Evolutionary conservation across 1,139 yeast genomes (phyloP), one percentile per base, ranked within the genome.

Genomic region (Blastobotrys illinoisensis): DNA sequence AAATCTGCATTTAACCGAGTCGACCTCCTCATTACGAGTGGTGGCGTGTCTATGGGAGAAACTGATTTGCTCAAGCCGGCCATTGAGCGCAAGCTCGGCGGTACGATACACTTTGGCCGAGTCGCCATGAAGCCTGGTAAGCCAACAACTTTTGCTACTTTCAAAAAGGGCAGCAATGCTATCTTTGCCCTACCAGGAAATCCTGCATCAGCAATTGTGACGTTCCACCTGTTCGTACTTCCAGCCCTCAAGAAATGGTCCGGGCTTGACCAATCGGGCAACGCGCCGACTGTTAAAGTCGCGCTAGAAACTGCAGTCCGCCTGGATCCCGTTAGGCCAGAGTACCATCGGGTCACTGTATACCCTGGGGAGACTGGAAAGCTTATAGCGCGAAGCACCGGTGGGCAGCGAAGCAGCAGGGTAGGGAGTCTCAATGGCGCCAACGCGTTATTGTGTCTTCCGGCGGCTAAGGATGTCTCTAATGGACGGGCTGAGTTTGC

Each of bases 41-140:
- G 82, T 1, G 82, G 82, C 13, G 82, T 79, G 1, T 79, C 82
- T 0, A 79, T 79, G 82, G 82, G 82, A 1, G 82, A 79, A 60
- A 57, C 72, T 44, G 82, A 79, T 58, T 65, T 77, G 18, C 60
- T 79, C 45, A 79, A 79, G 56, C 81, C 82, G 0, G 68, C 74
- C 0, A 73, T 78, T 26, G 78, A 76, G 53, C 62, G 72, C 16
- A 57, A 59, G 16, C 59, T 79, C n/a, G 64, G 67, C 0, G 82
- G 81, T 1, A 62, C 58, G 1, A 74, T 79, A 23, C 80, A 77
- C 57, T 79, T 79, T 61, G 82, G 82, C 2, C 66, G 82, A 43
- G 81, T 79, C 5, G 74, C 74, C 14, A 79, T 79, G 81, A 79
- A 79, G 58, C 82, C 82, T 0, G 82, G 82, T 0, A 79, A 79